These are phyloP conservation scores for Nakataea oryzae DNA, from an alignment of 2,329 filamentous ascomycete genomes.

Conservation along the genomic window DNA sequence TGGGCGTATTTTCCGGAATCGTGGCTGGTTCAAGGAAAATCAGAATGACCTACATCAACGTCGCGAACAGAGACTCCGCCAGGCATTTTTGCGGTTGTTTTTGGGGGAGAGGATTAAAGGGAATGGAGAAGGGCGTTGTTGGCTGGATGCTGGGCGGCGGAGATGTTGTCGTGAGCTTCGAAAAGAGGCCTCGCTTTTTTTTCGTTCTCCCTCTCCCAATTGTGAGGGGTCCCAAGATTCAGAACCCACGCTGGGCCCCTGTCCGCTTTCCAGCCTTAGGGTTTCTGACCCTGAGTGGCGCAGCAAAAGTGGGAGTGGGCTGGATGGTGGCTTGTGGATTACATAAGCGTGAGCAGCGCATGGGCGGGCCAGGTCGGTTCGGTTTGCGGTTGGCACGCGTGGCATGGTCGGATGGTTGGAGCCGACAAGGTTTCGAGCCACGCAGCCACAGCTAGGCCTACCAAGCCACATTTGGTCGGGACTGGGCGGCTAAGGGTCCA, in stretches of 20 bases:
- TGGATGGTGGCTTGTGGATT: not conserved
- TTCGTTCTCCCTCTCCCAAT: not conserved
- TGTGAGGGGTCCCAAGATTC: not conserved
- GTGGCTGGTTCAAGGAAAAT: conserved; percentile 14
- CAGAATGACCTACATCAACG: conserved; percentile 60
- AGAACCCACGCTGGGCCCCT: not conserved
- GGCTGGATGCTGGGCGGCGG: conserved; percentile 1
- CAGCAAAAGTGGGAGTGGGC: not conserved
- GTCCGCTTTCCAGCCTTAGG: not conserved
- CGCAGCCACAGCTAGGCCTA: not conserved
- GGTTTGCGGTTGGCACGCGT: too few species aligned
- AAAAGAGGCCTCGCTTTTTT: not conserved
- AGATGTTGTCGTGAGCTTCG: conserved; percentile 5
- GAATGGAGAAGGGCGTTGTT: not conserved
- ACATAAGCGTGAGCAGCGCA: not conserved
- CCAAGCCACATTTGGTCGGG: not conserved
- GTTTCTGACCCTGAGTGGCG: conserved; percentile 2
- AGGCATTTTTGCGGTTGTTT: conserved; percentile 53
- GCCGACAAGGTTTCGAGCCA: not conserved
- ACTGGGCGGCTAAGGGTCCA: not conserved
- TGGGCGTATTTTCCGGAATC: not conserved
- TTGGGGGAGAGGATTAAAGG: not conserved
- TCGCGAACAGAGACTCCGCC: conserved; percentile 68
- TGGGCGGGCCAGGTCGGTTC: too few species aligned
- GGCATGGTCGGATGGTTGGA: not conserved